A percentile compares a stretch with the other conserved stretches of the same genome.
Evolutionary conservation across 371 early-diverging fungal genomes (phyloP).

Genomic region (Syncephalastrum sp.): DNA sequence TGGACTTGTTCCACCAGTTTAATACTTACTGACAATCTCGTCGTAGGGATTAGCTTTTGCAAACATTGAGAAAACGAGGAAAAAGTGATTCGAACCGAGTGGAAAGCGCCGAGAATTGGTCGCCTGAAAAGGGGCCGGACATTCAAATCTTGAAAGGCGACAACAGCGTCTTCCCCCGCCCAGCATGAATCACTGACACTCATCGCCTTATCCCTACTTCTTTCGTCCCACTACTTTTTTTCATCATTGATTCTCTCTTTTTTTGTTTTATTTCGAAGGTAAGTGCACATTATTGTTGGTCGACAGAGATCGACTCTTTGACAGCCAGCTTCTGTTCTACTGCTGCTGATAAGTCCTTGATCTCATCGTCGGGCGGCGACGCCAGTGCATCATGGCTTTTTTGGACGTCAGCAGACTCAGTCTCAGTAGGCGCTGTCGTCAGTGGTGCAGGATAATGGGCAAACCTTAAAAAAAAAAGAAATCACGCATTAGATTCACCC

Average conservation of each 20-base stretch:
- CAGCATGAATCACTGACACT: too few species aligned
- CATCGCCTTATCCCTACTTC: too few species aligned
- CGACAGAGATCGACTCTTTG: too few species aligned
- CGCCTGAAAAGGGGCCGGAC: too few species aligned
- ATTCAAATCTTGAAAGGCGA: too few species aligned
- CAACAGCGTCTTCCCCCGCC: too few species aligned
- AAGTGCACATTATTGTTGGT: too few species aligned
- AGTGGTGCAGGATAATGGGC: slow-evolving; percentile 15
- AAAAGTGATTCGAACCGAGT: neutral
- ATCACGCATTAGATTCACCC: neutral
- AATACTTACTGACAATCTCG: slow-evolving; percentile 57
- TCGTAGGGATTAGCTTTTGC: slow-evolving; percentile 61
- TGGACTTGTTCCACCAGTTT: too few species aligned
- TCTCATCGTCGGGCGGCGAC: slow-evolving; percentile 13
- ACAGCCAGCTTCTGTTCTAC: slow-evolving; percentile 18
- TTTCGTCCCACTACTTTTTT: too few species aligned
- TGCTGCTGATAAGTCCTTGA: slow-evolving; percentile 15
- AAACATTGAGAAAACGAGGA: slow-evolving; percentile 44
- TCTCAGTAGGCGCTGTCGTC: slow-evolving; percentile 11
- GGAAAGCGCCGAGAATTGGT: too few species aligned
- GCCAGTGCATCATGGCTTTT: slow-evolving; percentile 7
- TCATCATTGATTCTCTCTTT: too few species aligned
- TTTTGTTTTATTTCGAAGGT: too few species aligned
- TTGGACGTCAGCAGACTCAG: slow-evolving; percentile 7
- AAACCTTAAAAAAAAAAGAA: slow-evolving; percentile 3